Evolutionary conservation across 345 rosid species (phyloP), one percentile per base, ranked within the genome.

Genomic region (Murraya koenigii): DNA sequence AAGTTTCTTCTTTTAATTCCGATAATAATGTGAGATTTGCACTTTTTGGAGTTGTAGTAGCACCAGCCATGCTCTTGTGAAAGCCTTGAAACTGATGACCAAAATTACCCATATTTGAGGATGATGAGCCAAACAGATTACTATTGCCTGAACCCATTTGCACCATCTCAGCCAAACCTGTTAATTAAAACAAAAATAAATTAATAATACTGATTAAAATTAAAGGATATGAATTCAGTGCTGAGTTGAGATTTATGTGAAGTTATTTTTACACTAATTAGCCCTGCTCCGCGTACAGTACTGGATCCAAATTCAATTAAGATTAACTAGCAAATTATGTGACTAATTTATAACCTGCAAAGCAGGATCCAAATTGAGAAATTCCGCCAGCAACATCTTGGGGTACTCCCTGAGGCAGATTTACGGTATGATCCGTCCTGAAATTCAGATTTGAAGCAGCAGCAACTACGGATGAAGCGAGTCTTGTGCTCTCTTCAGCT

Each of bases 401-500:
- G 49, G 49, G 49, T 44, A 88, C 86, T 54, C 89, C 94, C 72
- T 79, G 91, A 32, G 87, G 85, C 72, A 87, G 75, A 85, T 85
- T 86, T n/a, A 82, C 69, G 10, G 84, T 22, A 28, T 3, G 49
- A 44, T 85, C 89, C 28, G 82, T 88, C 78, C 87, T 77, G 81
- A 93, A 92, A 76, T 81, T 90, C 22, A 93, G 89, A 83, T 90
- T 91, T 6, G 49, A 44, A 44, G 49, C 49, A 3, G 49, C 15
- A 41, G 92, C 77, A 7, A 90, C 4, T 59, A 79, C 47, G 19
- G 75, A 86, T 8, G 97, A 86, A 67, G 84, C 87, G 82, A 89
- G 75, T 77, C 97, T 90, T 19, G 90, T 89, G 76, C 92, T 87
- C 73, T 95, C 98, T 73, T 93, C 99, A 1, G 94, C 89, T 54